phyloP scores from a whole-genome alignment of 192 early-diverging fungal genomes.

The Entophlyctis luteolus region DNA sequence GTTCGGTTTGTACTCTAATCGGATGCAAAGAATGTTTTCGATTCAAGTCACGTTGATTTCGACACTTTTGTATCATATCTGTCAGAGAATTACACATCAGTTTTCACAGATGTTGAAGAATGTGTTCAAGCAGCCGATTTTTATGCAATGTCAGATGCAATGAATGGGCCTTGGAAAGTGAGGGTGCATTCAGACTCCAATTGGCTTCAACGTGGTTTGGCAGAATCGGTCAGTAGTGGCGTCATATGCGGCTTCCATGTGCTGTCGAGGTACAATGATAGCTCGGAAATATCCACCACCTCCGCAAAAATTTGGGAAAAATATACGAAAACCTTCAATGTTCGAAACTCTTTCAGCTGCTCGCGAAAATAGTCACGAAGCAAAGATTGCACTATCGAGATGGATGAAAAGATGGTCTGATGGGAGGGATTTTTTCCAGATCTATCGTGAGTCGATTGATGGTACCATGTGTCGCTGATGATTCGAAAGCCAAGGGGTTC shows the following conservation, averaged over 20 bases:
- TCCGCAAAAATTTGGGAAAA: constrained; percentile 18
- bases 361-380: neutral
- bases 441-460: neutral
- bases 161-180: constrained; percentile 37
- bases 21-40: constrained; percentile 25
- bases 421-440: neutral
- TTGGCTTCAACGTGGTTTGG: neutral
- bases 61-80: constrained; percentile 33
- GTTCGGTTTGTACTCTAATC: constrained; percentile 3
- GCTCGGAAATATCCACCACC: constrained; percentile 26
- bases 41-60: constrained; percentile 29
- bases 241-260: constrained; percentile 31
- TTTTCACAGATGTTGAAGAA: constrained; percentile 38
- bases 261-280: constrained; percentile 32
- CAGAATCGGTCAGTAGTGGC: constrained; percentile 28
- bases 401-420: neutral
- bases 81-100: constrained; percentile 36
- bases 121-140: constrained; percentile 21
- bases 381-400: neutral
- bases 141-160: constrained; percentile 28
- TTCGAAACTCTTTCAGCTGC: neutral
- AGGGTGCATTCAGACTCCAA: too few species aligned
- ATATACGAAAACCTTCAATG: constrained; percentile 19
- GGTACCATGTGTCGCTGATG: neutral
- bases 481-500: neutral